Evolutionary conservation across 345 rosid genomes (phyloP).

Genomic region (Citrus inodora): DNA sequence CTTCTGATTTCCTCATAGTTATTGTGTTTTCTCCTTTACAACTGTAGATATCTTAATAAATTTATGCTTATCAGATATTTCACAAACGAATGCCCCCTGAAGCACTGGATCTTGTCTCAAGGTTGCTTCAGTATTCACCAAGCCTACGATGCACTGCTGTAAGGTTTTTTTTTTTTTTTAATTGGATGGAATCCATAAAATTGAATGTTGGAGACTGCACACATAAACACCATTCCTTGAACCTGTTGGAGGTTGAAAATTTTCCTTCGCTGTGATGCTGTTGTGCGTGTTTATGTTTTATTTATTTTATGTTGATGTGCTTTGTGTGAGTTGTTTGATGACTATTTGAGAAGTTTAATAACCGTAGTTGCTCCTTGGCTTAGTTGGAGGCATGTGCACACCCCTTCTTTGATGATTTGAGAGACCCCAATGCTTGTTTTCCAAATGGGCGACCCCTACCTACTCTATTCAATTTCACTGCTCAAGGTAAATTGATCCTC

Average conservation of each 20-base stretch:
- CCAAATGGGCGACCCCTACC: conserved; percentile 92
- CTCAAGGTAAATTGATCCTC: conserved; percentile 59
- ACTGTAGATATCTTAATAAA: neutral
- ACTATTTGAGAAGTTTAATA: neutral
- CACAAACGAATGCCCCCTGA: conserved; percentile 66
- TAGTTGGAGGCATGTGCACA: conserved; percentile 99
- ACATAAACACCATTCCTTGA: neutral
- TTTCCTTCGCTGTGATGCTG: neutral
- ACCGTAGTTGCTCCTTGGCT: neutral
- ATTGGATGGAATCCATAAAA: neutral
- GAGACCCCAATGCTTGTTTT: conserved; percentile 72
- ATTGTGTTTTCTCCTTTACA: neutral
- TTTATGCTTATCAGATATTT: conserved; percentile 50
- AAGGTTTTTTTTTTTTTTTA: conserved; percentile 19
- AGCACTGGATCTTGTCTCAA: conserved; percentile 84
- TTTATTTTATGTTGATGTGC: neutral
- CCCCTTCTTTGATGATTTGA: conserved; percentile 84
- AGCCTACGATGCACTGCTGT: conserved; percentile 74
- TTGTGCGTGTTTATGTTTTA: neutral
- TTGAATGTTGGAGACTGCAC: neutral
- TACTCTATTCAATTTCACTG: conserved; percentile 81
- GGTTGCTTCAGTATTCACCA: conserved; percentile 90
- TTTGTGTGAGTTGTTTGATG: neutral
- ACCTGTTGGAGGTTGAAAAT: neutral
- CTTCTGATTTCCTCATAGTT: neutral